These are phyloP conservation scores for Ambrosiella cleistominuta DNA, from an alignment of 2,329 filamentous ascomycete genomes.

Conservation along the genomic window DNA sequence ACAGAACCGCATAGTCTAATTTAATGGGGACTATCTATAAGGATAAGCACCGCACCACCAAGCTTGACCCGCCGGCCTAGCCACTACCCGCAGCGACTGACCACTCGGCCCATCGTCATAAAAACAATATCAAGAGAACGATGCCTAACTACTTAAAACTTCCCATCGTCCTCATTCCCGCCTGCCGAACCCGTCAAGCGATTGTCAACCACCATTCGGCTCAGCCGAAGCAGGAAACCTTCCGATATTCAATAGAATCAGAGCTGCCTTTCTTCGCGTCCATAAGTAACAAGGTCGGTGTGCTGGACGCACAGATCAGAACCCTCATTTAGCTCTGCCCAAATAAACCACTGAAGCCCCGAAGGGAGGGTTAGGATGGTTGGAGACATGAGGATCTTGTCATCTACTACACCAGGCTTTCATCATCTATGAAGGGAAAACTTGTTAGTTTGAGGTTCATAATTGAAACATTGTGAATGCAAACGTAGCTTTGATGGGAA, in stretches of 20 bases:
- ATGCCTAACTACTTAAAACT: too few species aligned
- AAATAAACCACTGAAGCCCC: constrained; percentile 77
- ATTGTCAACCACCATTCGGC: background rate
- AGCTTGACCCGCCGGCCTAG: too few species aligned
- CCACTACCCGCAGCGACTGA: too few species aligned
- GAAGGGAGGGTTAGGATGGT: constrained; percentile 66
- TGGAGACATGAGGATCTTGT: constrained; percentile 47
- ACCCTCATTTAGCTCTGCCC: constrained; percentile 44
- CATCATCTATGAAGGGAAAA: constrained; percentile 60
- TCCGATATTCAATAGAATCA: constrained; percentile 38
- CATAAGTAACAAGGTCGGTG: constrained; percentile 96
- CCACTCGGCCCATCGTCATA: too few species aligned
- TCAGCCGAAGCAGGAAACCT: background rate
- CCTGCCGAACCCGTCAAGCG: too few species aligned
- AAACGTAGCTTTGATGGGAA: constrained; percentile 5
- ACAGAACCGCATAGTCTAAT: too few species aligned
- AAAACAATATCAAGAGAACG: too few species aligned
- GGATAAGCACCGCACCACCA: too few species aligned
- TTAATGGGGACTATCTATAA: too few species aligned
- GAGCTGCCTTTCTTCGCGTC: constrained; percentile 95
- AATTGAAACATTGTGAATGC: background rate
- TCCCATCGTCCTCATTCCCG: too few species aligned
- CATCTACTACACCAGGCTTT: constrained; percentile 97
- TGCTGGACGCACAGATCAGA: constrained; percentile 99
- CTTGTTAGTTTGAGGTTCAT: constrained; percentile 18